Evolutionary conservation across 1,284 basidiomycete species (phyloP).

Genomic region (Bondarzewia mesenterica): DNA sequence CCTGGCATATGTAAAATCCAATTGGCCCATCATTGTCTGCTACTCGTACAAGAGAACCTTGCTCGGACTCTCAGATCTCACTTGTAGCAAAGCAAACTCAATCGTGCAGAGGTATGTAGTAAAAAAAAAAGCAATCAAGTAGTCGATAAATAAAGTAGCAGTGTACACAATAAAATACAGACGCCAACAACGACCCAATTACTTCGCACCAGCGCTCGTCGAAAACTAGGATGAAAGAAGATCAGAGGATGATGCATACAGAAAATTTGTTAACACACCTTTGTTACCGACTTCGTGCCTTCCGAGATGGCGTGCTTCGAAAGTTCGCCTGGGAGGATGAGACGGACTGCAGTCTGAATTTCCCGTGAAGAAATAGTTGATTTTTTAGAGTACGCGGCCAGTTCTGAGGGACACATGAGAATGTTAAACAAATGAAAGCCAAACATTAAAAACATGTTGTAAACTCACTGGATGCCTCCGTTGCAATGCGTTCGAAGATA

Average conservation of each 20-base stretch:
- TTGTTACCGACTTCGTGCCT: slow-evolving; percentile 52
- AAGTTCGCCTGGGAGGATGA: slow-evolving; percentile 85
- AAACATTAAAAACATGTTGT: slow-evolving; percentile 5
- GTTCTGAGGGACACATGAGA: slow-evolving; percentile 47
- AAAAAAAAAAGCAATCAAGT: background rate
- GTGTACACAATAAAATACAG: slow-evolving; percentile 9
- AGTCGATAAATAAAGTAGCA: slow-evolving; percentile 12
- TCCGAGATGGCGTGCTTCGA: slow-evolving; percentile 79
- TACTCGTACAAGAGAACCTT: no score
- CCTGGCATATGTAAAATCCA: no score
- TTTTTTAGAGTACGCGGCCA: slow-evolving; percentile 76
- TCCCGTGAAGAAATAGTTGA: slow-evolving; percentile 92
- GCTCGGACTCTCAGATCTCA: no score
- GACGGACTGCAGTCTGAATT: slow-evolving; percentile 86
- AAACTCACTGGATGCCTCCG: slow-evolving; percentile 55
- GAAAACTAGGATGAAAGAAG: slow-evolving; percentile 38
- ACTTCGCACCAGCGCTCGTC: slow-evolving; percentile 57
- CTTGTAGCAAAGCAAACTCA: background rate
- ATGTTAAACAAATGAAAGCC: slow-evolving; percentile 56
- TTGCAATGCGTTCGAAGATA: slow-evolving; percentile 69
- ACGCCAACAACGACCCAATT: slow-evolving; percentile 5
- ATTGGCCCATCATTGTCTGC: no score
- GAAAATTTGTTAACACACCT: background rate
- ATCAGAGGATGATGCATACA: background rate
- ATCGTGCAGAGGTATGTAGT: background rate